Percentiles rank a stretch among this genome's conserved stretches.
Conservation (phyloP, 768 basidiomycete genomes). For the Leccinum truebloodii region DNA sequence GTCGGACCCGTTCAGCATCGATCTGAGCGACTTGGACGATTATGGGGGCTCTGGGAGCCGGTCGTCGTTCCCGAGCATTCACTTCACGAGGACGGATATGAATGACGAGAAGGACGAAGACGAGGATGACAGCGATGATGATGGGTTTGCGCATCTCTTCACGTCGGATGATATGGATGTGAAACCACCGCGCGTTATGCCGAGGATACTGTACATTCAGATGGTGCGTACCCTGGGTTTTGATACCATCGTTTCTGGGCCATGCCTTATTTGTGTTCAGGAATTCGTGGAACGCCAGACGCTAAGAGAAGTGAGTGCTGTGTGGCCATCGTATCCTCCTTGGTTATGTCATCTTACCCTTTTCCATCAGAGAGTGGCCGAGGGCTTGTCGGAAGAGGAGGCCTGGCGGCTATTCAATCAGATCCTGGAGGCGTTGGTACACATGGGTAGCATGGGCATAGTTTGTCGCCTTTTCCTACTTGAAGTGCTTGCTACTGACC, state of each 20-base stretch:
- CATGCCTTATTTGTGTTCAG: constrained; percentile 36
- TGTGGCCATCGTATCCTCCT: not conserved
- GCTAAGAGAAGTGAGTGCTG: constrained; percentile 63
- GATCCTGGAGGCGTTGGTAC: constrained; percentile 84
- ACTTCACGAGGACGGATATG: constrained; percentile 59
- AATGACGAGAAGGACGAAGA: constrained; percentile 44
- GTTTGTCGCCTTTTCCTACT: constrained; percentile 42
- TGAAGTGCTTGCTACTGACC: constrained; percentile 7
- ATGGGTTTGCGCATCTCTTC: constrained; percentile 40
- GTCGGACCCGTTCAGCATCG: constrained; percentile 63
- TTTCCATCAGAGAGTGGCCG: constrained; percentile 62
- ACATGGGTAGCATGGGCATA: constrained; percentile 88
- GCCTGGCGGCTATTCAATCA: constrained; percentile 91
- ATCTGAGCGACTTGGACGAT: constrained; percentile 64
- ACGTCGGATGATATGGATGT: constrained; percentile 33
- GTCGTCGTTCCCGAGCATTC: constrained; percentile 81
- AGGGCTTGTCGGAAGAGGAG: constrained; percentile 80
- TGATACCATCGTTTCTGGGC: not conserved
- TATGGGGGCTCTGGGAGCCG: constrained; percentile 51
- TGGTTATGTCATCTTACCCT: not conserved
- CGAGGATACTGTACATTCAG: constrained; percentile 85
- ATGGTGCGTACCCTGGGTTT: constrained; percentile 58
- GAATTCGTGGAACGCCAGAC: constrained; percentile 93
- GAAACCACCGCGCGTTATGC: constrained; percentile 33
- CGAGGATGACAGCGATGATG: constrained; percentile 45